Percentiles rank a stretch among this genome's conserved stretches.
Conservation (phyloP, 2,329 filamentous ascomycete genomes). For the Arachnomyces sp. region DNA sequence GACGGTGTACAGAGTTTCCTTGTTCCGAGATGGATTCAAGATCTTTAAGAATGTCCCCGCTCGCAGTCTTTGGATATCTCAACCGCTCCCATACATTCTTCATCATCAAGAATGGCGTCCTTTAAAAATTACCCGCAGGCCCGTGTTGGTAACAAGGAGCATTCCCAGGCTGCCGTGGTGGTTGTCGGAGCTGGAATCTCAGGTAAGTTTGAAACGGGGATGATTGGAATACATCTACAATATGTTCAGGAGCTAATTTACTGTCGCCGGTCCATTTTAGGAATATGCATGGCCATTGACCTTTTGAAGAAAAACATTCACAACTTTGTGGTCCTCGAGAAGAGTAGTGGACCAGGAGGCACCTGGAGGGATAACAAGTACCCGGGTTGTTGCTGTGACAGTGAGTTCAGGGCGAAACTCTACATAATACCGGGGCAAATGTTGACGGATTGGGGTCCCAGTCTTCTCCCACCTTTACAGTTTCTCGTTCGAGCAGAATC, state of each 20-base stretch:
- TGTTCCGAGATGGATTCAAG: too few relatives aligned
- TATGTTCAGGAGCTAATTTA: neutral
- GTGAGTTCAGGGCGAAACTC: constrained; percentile 17
- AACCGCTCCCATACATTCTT: too few relatives aligned
- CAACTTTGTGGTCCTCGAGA: constrained; percentile 53
- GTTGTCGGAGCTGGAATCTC: constrained; percentile 52
- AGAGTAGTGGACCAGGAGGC: constrained; percentile 46
- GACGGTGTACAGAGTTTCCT: too few relatives aligned
- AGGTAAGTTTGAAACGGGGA: constrained; percentile 25
- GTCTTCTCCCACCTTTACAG: constrained; percentile 51
- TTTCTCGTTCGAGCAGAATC: constrained; percentile 55
- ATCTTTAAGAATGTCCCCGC: too few relatives aligned
- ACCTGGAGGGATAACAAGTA: constrained; percentile 53
- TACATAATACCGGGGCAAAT: neutral
- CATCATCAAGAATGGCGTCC: neutral
- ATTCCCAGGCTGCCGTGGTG: constrained; percentile 47
- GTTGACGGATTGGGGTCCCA: constrained; percentile 23
- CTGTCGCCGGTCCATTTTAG: constrained; percentile 21
- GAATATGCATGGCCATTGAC: constrained; percentile 52
- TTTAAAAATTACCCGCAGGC: constrained; percentile 1
- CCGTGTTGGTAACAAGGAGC: constrained; percentile 39
- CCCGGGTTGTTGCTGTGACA: constrained; percentile 49
- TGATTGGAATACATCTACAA: neutral
- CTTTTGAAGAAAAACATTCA: constrained; percentile 43
- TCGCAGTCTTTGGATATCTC: too few relatives aligned